Base-by-base conservation (phyloP, 2,329 filamentous ascomycete species). In the Ophidiomyces ophidiicola region DNA sequence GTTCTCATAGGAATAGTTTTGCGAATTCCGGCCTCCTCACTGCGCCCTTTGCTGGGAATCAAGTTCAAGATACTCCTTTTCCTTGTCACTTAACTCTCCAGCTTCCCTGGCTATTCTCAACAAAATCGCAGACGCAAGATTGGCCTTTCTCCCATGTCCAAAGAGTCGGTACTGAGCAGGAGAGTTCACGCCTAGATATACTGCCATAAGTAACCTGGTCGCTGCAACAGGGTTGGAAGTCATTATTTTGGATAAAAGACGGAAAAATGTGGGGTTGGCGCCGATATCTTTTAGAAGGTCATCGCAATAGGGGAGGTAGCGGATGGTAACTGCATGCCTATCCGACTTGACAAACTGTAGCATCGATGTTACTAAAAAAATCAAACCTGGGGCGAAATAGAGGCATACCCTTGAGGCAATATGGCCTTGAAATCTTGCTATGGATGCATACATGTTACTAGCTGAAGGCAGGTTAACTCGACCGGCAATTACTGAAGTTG, bases 121-220 rank as follows among this genome's bases (percentile, higher is more conserved):
- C 20, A 62, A 36, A 17, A 57, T 61, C 39, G 52, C 58, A 20
- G 42, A 39, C 0, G 57, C 59, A 35, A 61, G 44, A 23, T 50
- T 48, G 10, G 49, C 36, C 28, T 50, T 55, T 0, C 45, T 47
- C 5, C 57, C 57, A 5, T 58, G 36, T 2, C 60, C 60, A 35
- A 53, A 53, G 7, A 62, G 40, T 23, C 59, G 47, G 51, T 58
- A 63, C 45, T 59, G 55, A 14, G 58, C 59, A 6, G 51, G 53
- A 11, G 51, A 53, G n/a, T 53, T 53, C 3, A 61, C 47, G 20
- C 57, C 55, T 36, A 61, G 59, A 46, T 60, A 61, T 21, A 62
- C 56, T 2, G 55, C 52, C 7, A 45, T 49, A 14, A 61, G 44
- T 2, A 59, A 46, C 12, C 44, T 45, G 14, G 56, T 36, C 1